Conservation (phyloP, 2,329 filamentous ascomycete genomes). For the Penicillium sumatraense region DNA sequence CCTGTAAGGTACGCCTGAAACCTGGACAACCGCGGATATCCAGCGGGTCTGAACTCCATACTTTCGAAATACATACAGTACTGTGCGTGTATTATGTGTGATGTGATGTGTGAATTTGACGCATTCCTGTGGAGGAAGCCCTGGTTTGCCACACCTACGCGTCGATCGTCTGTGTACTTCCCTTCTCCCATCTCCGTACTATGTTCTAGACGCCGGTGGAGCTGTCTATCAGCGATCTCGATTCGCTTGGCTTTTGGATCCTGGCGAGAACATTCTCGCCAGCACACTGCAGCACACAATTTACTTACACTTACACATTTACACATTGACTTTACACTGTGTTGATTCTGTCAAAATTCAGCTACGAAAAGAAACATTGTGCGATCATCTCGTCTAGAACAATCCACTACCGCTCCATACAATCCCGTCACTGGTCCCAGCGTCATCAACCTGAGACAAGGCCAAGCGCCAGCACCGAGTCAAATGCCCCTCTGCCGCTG, state of each 20-base stretch:
- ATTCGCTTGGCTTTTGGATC: slow-evolving; percentile 3
- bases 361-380: no score
- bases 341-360: background rate
- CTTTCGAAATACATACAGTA: background rate
- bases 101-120: no score
- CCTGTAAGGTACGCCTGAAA: slow-evolving; percentile 1
- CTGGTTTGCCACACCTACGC: slow-evolving; percentile 9
- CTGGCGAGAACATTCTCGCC: background rate
- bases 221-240: slow-evolving; percentile 8
- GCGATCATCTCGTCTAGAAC: no score
- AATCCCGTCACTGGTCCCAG: slow-evolving; percentile 2
- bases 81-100: no score
- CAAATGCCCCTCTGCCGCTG: background rate
- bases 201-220: slow-evolving; percentile 21
- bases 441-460: slow-evolving; percentile 27
- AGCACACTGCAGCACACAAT: background rate
- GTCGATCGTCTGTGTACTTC: slow-evolving; percentile 15
- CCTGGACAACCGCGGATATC: slow-evolving; percentile 8
- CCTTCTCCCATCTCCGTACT: no score
- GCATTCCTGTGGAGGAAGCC: background rate
- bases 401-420: background rate
- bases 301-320: background rate
- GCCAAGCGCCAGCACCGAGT: slow-evolving; percentile 12
- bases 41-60: background rate
- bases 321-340: no score